Evolutionary conservation across 352 stramenopile genomes (phyloP).

Genomic region (Phytophthora vignae): DNA sequence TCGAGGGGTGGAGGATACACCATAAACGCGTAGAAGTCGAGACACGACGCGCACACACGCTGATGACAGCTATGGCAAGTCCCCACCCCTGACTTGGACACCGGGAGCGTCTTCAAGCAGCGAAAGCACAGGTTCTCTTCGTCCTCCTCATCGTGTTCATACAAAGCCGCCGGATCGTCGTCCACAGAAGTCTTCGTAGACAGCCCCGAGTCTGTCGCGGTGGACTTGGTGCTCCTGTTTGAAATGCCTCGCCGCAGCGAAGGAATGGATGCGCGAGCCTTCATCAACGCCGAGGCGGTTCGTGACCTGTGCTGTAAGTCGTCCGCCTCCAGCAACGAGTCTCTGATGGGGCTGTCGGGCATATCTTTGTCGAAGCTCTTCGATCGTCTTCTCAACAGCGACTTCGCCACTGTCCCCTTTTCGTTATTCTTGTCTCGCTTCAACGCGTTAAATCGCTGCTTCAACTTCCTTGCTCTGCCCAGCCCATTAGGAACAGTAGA

Average conservation of each 20-base stretch:
- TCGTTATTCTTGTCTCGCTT: conserved; percentile 47
- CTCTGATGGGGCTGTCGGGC: conserved; percentile 35
- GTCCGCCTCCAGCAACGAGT: conserved; percentile 34
- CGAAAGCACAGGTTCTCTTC: conserved; percentile 73
- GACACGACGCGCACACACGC: conserved; percentile 65
- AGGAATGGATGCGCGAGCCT: conserved; percentile 39
- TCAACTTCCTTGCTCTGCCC: conserved; percentile 49
- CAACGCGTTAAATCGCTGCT: conserved; percentile 49
- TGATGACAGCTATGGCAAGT: conserved; percentile 71
- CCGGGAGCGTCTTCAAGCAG: conserved; percentile 55
- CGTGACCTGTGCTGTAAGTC: conserved; percentile 19
- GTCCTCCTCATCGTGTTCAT: conserved; percentile 55
- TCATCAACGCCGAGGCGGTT: conserved; percentile 38
- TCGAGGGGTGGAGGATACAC: conserved; percentile 73
- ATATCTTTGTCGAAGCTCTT: conserved; percentile 55
- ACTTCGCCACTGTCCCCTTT: conserved; percentile 25
- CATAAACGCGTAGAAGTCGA: conserved; percentile 73
- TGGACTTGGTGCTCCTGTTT: conserved; percentile 31
- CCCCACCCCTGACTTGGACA: conserved; percentile 24
- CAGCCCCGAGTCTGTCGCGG: conserved; percentile 19
- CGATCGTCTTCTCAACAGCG: conserved; percentile 47
- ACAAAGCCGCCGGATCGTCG: conserved; percentile 32
- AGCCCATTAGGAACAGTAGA: conserved; percentile 33
- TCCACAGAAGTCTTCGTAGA: conserved; percentile 25
- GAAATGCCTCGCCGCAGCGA: conserved; percentile 40